These are phyloP conservation scores for Bassia scoparia DNA, from an alignment of 148 eudicot species.

Conservation along the genomic window DNA sequence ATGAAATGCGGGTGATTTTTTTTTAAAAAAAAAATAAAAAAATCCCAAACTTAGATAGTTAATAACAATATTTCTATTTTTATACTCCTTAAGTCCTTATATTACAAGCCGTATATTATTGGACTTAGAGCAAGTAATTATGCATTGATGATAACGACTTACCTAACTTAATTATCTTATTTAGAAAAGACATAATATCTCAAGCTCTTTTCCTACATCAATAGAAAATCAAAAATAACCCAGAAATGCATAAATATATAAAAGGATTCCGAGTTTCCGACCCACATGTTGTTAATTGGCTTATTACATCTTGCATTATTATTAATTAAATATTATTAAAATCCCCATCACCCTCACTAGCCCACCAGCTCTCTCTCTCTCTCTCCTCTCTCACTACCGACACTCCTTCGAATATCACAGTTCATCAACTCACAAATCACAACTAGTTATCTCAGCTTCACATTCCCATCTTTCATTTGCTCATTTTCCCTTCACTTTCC, in stretches of 20 bases:
- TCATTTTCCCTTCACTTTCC: too few species aligned
- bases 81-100: too few species aligned
- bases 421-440: background rate
- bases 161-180: background rate
- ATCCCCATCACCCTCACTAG: background rate
- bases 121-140: background rate
- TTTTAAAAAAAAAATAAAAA: too few species aligned
- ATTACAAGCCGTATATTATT: too few species aligned
- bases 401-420: background rate
- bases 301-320: slow-evolving; percentile 9
- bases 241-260: background rate
- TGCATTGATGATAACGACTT: background rate
- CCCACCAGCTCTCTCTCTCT: background rate
- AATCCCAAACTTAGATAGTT: too few species aligned
- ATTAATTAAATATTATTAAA: background rate
- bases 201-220: too few species aligned
- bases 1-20: too few species aligned
- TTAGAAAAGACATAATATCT: too few species aligned
- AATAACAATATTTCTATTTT: too few species aligned
- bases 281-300: slow-evolving; percentile 22
- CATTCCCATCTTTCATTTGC: background rate
- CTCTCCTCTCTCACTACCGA: slow-evolving; percentile 14
- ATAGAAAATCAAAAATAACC: too few species aligned
- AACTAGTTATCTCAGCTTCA: background rate
- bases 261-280: slow-evolving; percentile 11